A percentile compares a stretch with the other conserved stretches of the same genome.
Conservation (phyloP, 768 basidiomycete genomes). For the Sistotremastrum suecicum region DNA sequence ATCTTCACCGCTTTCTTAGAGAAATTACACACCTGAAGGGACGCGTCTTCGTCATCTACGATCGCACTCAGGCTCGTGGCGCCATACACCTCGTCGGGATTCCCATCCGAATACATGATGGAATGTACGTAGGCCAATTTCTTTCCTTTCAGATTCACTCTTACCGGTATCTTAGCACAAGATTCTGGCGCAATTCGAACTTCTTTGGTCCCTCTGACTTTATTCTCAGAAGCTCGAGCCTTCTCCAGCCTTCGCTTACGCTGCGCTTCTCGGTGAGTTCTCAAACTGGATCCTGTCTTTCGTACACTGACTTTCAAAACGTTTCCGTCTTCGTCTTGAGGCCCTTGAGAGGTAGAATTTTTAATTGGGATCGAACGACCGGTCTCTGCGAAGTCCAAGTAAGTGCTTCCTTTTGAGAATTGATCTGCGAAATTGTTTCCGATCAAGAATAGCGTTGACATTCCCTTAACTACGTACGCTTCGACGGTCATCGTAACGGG, state of each 20-base stretch:
- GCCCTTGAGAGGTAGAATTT: too few species aligned
- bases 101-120: not conserved
- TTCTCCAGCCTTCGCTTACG: not conserved
- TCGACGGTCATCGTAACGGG: conserved; percentile 15
- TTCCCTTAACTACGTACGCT: conserved; percentile 12
- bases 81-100: conserved; percentile 1
- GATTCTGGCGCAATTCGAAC: conserved; percentile 1
- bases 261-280: too few species aligned
- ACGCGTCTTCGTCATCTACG: not conserved
- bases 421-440: conserved; percentile 18
- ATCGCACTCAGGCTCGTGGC: conserved; percentile 4
- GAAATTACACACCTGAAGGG: conserved; percentile 5
- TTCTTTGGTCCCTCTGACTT: not conserved
- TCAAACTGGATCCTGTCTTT: too few species aligned
- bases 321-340: not conserved
- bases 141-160: not conserved
- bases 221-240: too few species aligned
- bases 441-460: conserved; percentile 12
- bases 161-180: not conserved
- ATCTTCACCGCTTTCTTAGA: conserved; percentile 1
- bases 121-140: conserved; percentile 1
- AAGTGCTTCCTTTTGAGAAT: conserved; percentile 10
- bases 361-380: not conserved
- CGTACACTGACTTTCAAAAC: not conserved
- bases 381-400: conserved; percentile 8